These are phyloP conservation scores for Scheffersomyces quercinus DNA, from an alignment of 1,139 yeast species.

Conservation along the genomic window DNA sequence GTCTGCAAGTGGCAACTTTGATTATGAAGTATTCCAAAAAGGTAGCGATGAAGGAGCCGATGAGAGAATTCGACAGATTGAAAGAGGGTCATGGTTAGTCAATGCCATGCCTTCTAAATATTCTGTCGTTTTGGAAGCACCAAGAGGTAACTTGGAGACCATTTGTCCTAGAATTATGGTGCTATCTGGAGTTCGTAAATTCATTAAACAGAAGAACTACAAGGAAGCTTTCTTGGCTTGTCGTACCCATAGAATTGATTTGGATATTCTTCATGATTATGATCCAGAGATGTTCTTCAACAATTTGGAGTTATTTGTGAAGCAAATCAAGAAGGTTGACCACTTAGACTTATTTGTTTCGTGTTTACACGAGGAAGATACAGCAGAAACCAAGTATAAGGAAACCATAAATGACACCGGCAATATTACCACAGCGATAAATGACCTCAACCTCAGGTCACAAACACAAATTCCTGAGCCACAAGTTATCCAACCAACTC, in stretches of 20 bases:
- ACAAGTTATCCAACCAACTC: constrained; percentile 1
- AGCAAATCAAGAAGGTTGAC: constrained; percentile 70
- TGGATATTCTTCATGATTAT: constrained; percentile 88
- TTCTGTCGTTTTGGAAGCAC: constrained; percentile 86
- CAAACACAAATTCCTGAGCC: not conserved
- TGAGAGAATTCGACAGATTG: constrained; percentile 86
- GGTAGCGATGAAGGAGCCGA: constrained; percentile 41
- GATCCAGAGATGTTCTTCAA: constrained; percentile 66
- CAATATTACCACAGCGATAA: constrained; percentile 5
- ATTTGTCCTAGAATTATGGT: constrained; percentile 93
- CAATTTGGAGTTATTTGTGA: constrained; percentile 68
- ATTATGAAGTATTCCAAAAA: constrained; percentile 15
- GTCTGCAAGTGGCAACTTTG: constrained; percentile 26
- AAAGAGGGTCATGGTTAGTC: constrained; percentile 84
- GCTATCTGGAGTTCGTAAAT: constrained; percentile 73
- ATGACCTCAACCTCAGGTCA: constrained; percentile 9
- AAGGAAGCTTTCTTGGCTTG: constrained; percentile 76
- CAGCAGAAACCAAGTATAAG: constrained; percentile 74
- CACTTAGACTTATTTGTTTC: constrained; percentile 86
- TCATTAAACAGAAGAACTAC: constrained; percentile 60
- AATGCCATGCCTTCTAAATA: constrained; percentile 81
- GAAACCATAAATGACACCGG: constrained; percentile 55
- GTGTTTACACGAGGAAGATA: constrained; percentile 85
- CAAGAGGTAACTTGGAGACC: constrained; percentile 94
- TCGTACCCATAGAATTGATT: constrained; percentile 87